A percentile compares a stretch with the other conserved stretches of the same genome.
Evolutionary conservation across 2,329 filamentous ascomycete genomes (phyloP).

Genomic region (Cercospora sesami): DNA sequence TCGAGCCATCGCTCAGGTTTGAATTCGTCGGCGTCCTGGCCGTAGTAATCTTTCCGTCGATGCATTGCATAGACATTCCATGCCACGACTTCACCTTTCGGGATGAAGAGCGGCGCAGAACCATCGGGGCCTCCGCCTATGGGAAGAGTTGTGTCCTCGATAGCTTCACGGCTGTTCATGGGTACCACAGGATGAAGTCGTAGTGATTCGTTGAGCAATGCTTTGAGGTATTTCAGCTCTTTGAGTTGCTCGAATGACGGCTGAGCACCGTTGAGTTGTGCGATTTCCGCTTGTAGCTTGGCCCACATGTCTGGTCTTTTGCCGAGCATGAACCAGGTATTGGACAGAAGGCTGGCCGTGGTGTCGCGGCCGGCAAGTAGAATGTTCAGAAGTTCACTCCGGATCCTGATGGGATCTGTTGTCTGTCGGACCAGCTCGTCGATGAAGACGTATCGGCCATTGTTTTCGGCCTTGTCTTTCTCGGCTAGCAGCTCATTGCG

Average conservation of each 20-base stretch:
- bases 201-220: constrained; percentile 73
- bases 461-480: constrained; percentile 37
- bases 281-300: constrained; percentile 36
- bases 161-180: constrained; percentile 72
- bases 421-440: constrained; percentile 51
- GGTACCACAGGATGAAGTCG: constrained; percentile 77
- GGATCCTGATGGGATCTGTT: constrained; percentile 49
- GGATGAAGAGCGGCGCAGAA: constrained; percentile 61
- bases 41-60: constrained; percentile 58
- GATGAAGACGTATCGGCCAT: constrained; percentile 51
- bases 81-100: constrained; percentile 63
- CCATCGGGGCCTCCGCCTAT: constrained; percentile 58
- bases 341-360: constrained; percentile 54
- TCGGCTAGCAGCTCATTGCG: constrained; percentile 36
- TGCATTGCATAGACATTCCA: constrained; percentile 75
- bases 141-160: constrained; percentile 73
- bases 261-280: constrained; percentile 26
- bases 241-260: constrained; percentile 48
- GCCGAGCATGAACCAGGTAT: constrained; percentile 43
- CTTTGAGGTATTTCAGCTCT: constrained; percentile 46
- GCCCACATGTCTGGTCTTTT: constrained; percentile 36
- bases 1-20: constrained; percentile 43
- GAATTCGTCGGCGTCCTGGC: constrained; percentile 47
- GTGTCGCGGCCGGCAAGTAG: constrained; percentile 57
- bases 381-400: constrained; percentile 53